These are phyloP conservation scores for Plasmodium vivax DNA, from an alignment of 169 alveolate species.

Conservation along the genomic window DNA sequence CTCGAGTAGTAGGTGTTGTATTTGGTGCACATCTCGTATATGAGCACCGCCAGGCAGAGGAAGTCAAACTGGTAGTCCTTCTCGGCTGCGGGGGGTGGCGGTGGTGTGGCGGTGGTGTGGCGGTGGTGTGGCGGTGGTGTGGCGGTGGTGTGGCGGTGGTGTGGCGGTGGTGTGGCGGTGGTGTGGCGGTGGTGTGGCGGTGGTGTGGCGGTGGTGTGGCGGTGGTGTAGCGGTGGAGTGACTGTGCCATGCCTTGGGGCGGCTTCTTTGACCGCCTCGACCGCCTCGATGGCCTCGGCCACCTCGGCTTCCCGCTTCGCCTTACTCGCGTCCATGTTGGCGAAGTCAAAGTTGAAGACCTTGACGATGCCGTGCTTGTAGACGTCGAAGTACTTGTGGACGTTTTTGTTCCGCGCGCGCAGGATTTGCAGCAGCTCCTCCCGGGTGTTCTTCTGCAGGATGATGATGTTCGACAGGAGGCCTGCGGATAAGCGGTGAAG, in stretches of 20 bases:
- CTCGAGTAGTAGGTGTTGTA: conserved; percentile 66
- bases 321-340: conserved; percentile 67
- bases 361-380: conserved; percentile 67
- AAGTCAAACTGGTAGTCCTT: conserved; percentile 67
- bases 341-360: conserved; percentile 57
- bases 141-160: background rate
- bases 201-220: background rate
- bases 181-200: background rate
- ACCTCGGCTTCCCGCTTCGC: no score
- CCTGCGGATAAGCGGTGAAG: background rate
- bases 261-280: no score
- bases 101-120: background rate
- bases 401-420: conserved; percentile 35
- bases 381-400: conserved; percentile 50
- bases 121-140: background rate
- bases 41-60: conserved; percentile 47
- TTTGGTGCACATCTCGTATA: conserved; percentile 71
- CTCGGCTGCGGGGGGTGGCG: conserved; percentile 2
- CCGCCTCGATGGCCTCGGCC: no score
- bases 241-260: background rate
- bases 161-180: no score
- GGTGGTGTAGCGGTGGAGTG: background rate
- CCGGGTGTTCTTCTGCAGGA: conserved; percentile 57
- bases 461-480: conserved; percentile 24
- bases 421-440: conserved; percentile 55